Percentiles rank a stretch among this genome's conserved stretches.
phyloP scores from a whole-genome alignment of 1,284 basidiomycete genomes.

The Ustanciosporium gigantosporum region DNA sequence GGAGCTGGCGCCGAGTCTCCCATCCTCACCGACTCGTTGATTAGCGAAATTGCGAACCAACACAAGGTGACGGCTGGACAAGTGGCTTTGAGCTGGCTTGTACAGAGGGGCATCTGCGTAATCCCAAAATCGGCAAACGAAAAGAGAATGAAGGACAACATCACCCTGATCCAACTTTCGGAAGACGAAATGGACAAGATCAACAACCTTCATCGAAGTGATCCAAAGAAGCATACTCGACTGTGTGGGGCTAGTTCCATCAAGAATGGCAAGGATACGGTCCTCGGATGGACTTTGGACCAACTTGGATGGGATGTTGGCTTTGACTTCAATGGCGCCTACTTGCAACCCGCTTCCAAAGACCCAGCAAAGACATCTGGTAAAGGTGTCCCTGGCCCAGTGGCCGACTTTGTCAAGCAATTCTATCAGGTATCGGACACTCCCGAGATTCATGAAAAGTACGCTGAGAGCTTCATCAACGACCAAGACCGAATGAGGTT shows the following conservation, averaged over 20 bases:
- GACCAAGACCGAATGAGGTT: slow-evolving; percentile 24
- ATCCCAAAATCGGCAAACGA: slow-evolving; percentile 64
- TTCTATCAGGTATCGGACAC: slow-evolving; percentile 41
- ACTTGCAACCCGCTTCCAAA: background rate
- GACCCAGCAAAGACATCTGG: slow-evolving; percentile 11
- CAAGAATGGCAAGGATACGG: slow-evolving; percentile 21
- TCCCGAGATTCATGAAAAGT: slow-evolving; percentile 29
- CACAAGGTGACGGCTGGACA: slow-evolving; percentile 69
- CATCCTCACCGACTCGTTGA: slow-evolving; percentile 71
- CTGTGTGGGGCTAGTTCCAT: slow-evolving; percentile 17
- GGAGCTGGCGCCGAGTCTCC: slow-evolving; percentile 78
- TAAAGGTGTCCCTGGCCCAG: slow-evolving; percentile 1
- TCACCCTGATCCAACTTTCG: slow-evolving; percentile 70
- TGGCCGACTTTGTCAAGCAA: slow-evolving; percentile 18
- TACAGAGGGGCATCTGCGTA: slow-evolving; percentile 65
- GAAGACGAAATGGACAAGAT: slow-evolving; percentile 67
- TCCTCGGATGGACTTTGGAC: slow-evolving; percentile 42
- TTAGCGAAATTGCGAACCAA: slow-evolving; percentile 68
- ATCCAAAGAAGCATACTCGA: slow-evolving; percentile 32
- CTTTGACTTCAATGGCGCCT: slow-evolving; percentile 2
- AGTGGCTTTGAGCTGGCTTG: slow-evolving; percentile 72
- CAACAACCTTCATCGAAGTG: slow-evolving; percentile 29
- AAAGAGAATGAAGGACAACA: slow-evolving; percentile 73
- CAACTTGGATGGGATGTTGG: slow-evolving; percentile 50
- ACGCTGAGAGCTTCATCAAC: slow-evolving; percentile 20